A percentile compares a stretch with the other conserved stretches of the same genome.
Conservation (phyloP, 768 basidiomycete genomes). For the Termitomyces sp. region DNA sequence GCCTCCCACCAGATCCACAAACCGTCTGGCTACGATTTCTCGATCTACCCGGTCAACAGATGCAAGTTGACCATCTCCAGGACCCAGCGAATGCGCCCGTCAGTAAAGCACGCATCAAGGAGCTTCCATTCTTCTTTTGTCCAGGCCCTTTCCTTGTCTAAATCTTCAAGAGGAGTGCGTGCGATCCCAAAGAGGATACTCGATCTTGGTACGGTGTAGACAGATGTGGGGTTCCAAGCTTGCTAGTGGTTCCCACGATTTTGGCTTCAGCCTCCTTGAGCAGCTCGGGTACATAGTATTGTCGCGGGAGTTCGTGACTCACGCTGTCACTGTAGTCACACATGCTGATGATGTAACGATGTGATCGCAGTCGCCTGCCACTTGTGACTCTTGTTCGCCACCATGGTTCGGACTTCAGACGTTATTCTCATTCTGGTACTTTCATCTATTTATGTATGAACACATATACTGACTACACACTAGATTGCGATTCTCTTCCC, state of each 20-base stretch:
- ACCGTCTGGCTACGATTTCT: conserved; percentile 57
- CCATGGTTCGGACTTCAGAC: conserved; percentile 63
- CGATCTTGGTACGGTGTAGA: not conserved
- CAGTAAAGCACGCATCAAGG: conserved; percentile 75
- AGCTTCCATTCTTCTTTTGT: conserved; percentile 74
- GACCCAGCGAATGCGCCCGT: conserved; percentile 52
- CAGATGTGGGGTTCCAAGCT: not conserved
- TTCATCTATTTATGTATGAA: not conserved
- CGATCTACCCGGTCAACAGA: conserved; percentile 47
- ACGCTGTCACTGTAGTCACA: too few relatives aligned
- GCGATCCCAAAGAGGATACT: not conserved
- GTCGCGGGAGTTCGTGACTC: conserved; percentile 45
- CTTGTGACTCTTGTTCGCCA: conserved; percentile 8
- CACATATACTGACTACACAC: not conserved
- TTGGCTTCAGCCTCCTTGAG: conserved; percentile 55
- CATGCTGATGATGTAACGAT: conserved; percentile 10
- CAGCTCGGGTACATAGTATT: conserved; percentile 52
- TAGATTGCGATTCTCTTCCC: conserved; percentile 80
- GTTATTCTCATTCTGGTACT: conserved; percentile 69
- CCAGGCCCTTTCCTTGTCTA: conserved; percentile 40
- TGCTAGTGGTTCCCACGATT: conserved; percentile 21
- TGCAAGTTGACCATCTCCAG: conserved; percentile 32
- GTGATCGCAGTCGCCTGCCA: conserved; percentile 1
- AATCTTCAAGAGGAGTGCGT: not conserved
- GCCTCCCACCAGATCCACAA: conserved; percentile 45